Base-by-base conservation (phyloP, 1,284 basidiomycete species). In the Xerocomus nothofagi region DNA sequence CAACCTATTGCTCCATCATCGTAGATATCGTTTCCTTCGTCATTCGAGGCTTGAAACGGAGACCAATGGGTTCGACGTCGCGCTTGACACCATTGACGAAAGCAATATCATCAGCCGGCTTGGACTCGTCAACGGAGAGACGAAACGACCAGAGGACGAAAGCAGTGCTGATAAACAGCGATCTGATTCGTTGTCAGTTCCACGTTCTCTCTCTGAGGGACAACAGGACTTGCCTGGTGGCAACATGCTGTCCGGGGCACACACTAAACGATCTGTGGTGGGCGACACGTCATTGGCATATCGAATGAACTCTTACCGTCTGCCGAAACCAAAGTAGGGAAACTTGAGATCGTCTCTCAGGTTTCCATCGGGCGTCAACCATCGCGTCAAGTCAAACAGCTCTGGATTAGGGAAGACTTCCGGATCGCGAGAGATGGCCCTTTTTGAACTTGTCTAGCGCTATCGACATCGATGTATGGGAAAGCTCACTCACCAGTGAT, bases 181-280 rank as follows among this genome's bases (percentile, higher is more conserved):
- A 62, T 20, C 47, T 57, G 11, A 30, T 7, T 27, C 24, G 18
- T 15, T 3, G 7, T 29, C 20, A n/a, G 6, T 15, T 12, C 12
- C 23, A 24, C 21, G 10, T 11, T 57, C 18, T 36, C n/a, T 5
- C 15, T 18, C 3, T 3, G 8, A 24, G 6, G 1, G 23, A 17
- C 10, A 11, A 20, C 10, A 7, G 15, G 3, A 50, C 57, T 46
- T 47, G 24, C 49, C 41, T 47, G 12, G n/a, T 39, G 4, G 46
- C 46, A 24, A 55, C 9, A n/a, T 57, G 41, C 32, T 55, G 54
- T 30, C 50, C 57, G 1, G 60, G 57, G 26, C 57, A 57, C 14
- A 49, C 40, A 4, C 50, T 59, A 24, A 15, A 47, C 3, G 17
- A 17, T 23, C 11, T 9, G 1, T 12, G 11, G 14, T 58, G 17